phyloP scores from a whole-genome alignment of 2,329 filamentous ascomycete species.

The Alternaria arbusti region DNA sequence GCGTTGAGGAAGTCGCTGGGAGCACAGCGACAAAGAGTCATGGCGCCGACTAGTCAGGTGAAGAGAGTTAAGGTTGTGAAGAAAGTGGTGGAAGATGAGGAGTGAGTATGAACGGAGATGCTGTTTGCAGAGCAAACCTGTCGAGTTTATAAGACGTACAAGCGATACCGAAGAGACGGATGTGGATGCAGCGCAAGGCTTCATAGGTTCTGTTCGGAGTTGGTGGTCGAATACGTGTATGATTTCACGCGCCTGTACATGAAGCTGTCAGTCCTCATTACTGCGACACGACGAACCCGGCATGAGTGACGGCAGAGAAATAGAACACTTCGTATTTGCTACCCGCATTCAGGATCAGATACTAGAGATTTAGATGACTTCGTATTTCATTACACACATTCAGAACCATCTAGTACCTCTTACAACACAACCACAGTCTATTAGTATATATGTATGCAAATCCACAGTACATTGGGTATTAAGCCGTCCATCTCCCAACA shows the following conservation, averaged over 20 bases:
- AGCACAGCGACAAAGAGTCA: conserved; percentile 25
- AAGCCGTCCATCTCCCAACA: neutral
- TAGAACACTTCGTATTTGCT: neutral
- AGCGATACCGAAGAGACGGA: neutral
- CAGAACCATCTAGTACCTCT: neutral
- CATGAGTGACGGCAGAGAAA: neutral
- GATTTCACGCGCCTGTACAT: neutral
- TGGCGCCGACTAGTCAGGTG: neutral
- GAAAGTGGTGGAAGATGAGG: neutral
- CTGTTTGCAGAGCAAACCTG: neutral
- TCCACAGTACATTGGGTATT: neutral
- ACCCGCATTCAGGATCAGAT: neutral
- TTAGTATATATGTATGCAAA: neutral
- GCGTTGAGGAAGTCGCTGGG: conserved; percentile 28
- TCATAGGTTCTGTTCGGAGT: neutral
- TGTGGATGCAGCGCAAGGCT: neutral
- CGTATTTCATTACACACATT: neutral
- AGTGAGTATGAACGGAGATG: conserved; percentile 1
- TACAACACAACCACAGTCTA: neutral
- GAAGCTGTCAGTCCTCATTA: neutral
- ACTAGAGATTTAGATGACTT: neutral
- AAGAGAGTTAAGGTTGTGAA: conserved; percentile 6
- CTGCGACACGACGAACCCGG: neutral
- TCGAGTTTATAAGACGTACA: neutral
- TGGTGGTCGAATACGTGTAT: neutral